Conservation (phyloP, 108 stramenopile genomes). For the Nitzschia putrida region DNA sequence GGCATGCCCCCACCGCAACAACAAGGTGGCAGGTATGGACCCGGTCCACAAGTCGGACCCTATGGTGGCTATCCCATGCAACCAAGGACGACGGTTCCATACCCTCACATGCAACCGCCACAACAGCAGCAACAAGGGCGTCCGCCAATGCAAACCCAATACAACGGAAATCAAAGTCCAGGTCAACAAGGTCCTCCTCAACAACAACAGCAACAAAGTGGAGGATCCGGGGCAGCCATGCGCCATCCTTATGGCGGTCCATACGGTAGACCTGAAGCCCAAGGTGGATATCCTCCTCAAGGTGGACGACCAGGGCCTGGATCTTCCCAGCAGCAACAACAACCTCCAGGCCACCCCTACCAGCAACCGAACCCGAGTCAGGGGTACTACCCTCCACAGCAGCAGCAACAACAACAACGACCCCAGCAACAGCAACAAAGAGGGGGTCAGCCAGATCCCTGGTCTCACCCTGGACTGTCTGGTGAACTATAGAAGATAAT, state of each 20-base stretch:
- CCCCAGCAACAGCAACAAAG: slow-evolving; percentile 26
- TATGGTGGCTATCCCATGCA: slow-evolving; percentile 29
- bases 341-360: not conserved
- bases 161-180: slow-evolving; percentile 13
- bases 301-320: slow-evolving; percentile 3
- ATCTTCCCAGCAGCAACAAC: slow-evolving; percentile 7
- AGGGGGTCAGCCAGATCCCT: slow-evolving; percentile 26
- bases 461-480: slow-evolving; percentile 39
- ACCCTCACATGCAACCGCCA: slow-evolving; percentile 27
- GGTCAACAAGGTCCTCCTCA: slow-evolving; percentile 24
- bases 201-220: not conserved
- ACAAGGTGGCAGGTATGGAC: slow-evolving; percentile 10
- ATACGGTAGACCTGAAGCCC: not conserved
- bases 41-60: not conserved
- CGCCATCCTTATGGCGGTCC: slow-evolving; percentile 8
- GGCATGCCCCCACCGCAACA: slow-evolving; percentile 28
- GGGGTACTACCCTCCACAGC: not conserved
- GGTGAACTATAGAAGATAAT: slow-evolving; percentile 18
- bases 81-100: slow-evolving; percentile 28
- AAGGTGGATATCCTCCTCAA: not conserved
- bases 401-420: not conserved
- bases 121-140: slow-evolving; percentile 20
- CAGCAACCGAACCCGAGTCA: no score
- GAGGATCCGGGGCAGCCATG: not conserved
- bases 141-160: slow-evolving; percentile 35